phyloP scores from a whole-genome alignment of 306 rosid genomes.

The Myrica gale region DNA sequence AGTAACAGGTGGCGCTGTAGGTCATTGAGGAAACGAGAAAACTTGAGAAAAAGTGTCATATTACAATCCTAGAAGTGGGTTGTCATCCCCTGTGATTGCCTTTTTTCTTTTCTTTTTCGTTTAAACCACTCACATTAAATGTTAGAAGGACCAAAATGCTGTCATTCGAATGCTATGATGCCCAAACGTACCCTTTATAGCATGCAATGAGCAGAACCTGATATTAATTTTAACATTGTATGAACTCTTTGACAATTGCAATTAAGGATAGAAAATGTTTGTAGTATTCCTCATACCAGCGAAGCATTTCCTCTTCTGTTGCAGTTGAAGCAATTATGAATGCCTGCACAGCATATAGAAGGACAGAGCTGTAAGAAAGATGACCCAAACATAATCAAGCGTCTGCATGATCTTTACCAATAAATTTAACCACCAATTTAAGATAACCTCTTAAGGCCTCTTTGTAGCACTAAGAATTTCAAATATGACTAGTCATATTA shows the following conservation, averaged over 20 bases:
- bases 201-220: neutral
- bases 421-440: neutral
- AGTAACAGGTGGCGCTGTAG: neutral
- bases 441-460: neutral
- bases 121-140: neutral
- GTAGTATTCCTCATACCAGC: slow-evolving; percentile 47
- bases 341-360: slow-evolving; percentile 52
- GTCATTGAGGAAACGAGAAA: neutral
- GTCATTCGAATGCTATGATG: neutral
- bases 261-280: neutral
- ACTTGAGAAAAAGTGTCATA: neutral
- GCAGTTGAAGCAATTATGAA: slow-evolving; percentile 98
- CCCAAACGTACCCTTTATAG: neutral
- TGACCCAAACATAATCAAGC: neutral
- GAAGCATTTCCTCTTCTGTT: slow-evolving; percentile 93
- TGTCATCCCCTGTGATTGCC: neutral
- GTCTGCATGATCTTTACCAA: neutral
- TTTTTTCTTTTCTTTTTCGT: no score
- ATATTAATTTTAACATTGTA: neutral
- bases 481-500: neutral
- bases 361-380: slow-evolving; percentile 24
- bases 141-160: neutral
- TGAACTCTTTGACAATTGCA: neutral
- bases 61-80: neutral
- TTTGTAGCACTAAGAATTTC: neutral